phyloP scores from a whole-genome alignment of 2,329 filamentous ascomycete species.

The Geosmithia morbida region DNA sequence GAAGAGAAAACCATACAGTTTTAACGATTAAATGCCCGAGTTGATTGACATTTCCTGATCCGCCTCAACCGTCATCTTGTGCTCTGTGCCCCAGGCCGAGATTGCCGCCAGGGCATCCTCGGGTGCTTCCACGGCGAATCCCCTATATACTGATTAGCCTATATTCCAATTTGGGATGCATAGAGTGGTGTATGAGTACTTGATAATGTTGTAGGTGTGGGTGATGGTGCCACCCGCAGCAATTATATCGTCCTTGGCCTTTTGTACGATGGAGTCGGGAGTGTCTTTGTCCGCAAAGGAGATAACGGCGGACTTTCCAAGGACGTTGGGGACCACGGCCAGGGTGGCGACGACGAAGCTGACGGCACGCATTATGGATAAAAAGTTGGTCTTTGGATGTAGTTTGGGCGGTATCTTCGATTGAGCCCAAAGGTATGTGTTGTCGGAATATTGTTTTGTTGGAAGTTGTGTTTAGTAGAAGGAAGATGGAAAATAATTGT shows the following conservation, averaged over 20 bases:
- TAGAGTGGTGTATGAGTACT: conserved; percentile 27
- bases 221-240: conserved; percentile 64
- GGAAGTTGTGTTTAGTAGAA: background rate
- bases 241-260: conserved; percentile 58
- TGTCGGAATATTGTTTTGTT: background rate
- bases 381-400: background rate
- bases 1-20: background rate
- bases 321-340: conserved; percentile 39
- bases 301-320: conserved; percentile 63
- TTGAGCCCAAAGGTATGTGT: background rate
- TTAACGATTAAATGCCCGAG: background rate
- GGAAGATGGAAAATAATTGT: background rate
- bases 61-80: conserved; percentile 49
- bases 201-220: conserved; percentile 56
- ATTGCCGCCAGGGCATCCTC: conserved; percentile 55
- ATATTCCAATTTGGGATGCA: background rate
- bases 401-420: background rate
- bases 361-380: conserved; percentile 26
- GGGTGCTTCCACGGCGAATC: conserved; percentile 63
- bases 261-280: conserved; percentile 49
- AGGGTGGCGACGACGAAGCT: conserved; percentile 38
- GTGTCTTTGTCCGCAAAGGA: conserved; percentile 55
- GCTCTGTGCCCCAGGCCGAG: conserved; percentile 39
- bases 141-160: conserved; percentile 34
- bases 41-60: conserved; percentile 50